Conservation (phyloP, 192 early-diverging fungal genomes). For the Umbelopsis ramanniana region DNA sequence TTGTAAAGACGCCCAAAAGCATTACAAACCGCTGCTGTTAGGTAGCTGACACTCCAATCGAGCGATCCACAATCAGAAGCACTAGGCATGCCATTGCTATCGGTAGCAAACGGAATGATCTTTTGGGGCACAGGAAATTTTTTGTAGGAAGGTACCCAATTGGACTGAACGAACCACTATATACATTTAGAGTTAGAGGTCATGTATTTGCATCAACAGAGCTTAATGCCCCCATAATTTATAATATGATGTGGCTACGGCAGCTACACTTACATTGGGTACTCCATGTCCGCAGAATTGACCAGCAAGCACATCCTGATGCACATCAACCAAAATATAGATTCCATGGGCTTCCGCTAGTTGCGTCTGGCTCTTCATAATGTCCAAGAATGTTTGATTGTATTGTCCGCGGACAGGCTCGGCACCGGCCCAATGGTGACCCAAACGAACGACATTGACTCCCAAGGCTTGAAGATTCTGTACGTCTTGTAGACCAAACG, state of each 20-base stretch:
- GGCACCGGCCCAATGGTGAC: constrained; percentile 63
- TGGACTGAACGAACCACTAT: not conserved
- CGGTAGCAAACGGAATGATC: constrained; percentile 39
- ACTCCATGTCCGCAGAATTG: constrained; percentile 59
- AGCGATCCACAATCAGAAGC: constrained; percentile 42
- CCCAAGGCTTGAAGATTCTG: constrained; percentile 38
- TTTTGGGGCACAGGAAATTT: constrained; percentile 43
- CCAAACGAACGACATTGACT: constrained; percentile 44
- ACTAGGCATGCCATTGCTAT: constrained; percentile 45
- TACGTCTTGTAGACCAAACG: constrained; percentile 51
- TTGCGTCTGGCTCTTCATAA: constrained; percentile 53
- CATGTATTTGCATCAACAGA: not conserved
- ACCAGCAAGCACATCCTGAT: constrained; percentile 61
- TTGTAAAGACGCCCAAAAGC: constrained; percentile 61
- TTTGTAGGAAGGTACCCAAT: constrained; percentile 43
- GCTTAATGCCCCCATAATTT: too few relatives aligned
- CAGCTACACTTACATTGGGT: constrained; percentile 46
- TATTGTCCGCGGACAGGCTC: constrained; percentile 63
- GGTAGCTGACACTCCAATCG: constrained; percentile 48
- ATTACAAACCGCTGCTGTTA: constrained; percentile 45
- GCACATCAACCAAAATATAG: constrained; percentile 67
- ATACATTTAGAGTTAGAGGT: not conserved
- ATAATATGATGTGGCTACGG: too few relatives aligned
- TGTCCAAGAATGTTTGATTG: constrained; percentile 58
- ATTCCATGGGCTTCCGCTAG: constrained; percentile 56